phyloP scores from a whole-genome alignment of 108 stramenopile genomes.

The Skeletonema tropicum region DNA sequence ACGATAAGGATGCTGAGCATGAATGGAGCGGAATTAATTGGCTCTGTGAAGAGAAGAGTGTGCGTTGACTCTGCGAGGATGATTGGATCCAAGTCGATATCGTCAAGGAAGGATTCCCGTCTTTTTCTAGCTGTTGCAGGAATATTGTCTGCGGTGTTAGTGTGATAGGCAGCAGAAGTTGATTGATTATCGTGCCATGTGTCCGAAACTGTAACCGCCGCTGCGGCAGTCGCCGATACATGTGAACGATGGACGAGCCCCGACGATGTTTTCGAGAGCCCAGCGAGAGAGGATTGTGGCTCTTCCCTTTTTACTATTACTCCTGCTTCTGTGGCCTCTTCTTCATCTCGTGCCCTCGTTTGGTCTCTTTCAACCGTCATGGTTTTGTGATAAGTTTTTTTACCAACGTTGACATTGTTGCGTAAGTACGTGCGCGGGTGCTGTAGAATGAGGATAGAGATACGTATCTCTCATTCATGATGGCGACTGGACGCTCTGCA shows the following conservation, averaged over 20 bases:
- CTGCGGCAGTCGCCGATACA: not conserved
- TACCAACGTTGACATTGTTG: too few species aligned
- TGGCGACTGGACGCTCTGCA: too few species aligned
- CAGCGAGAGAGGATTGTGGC: too few species aligned
- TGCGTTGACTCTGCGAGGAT: conserved; percentile 20
- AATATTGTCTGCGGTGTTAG: not conserved
- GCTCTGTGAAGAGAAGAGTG: conserved; percentile 31
- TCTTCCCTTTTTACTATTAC: too few species aligned
- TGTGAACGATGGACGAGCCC: not conserved
- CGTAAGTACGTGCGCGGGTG: too few species aligned
- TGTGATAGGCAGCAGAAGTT: not conserved
- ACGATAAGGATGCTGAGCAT: conserved; percentile 1
- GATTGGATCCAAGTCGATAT: not conserved
- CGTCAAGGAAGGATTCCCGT: not conserved
- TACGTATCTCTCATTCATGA: too few species aligned
- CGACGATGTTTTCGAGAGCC: not conserved
- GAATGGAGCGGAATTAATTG: conserved; percentile 21
- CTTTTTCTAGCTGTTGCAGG: not conserved
- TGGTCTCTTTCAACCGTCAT: too few species aligned
- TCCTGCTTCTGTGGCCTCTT: too few species aligned
- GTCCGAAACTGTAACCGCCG: not conserved
- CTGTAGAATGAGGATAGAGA: too few species aligned
- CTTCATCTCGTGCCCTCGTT: too few species aligned
- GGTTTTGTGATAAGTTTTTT: too few species aligned
- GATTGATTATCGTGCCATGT: not conserved